Percentiles rank a stretch among this genome's conserved stretches.
phyloP scores from a whole-genome alignment of 768 basidiomycete species.

The Collybia sp. region DNA sequence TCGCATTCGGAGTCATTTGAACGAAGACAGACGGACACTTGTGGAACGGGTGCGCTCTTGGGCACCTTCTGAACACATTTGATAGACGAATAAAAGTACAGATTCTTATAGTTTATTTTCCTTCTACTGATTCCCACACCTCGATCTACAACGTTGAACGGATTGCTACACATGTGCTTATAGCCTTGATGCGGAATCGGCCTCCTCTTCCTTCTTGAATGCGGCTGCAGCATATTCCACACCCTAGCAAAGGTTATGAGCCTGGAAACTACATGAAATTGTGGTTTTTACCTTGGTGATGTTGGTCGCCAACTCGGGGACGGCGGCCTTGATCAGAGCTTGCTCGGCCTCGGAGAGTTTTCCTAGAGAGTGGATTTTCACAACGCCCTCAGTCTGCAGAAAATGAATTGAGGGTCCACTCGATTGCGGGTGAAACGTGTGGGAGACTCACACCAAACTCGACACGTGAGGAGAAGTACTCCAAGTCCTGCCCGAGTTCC shows the following conservation, averaged over 20 bases:
- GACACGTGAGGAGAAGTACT: slow-evolving; percentile 87
- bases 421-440: not conserved
- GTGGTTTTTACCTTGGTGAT: slow-evolving; percentile 57
- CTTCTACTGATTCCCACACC: no score
- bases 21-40: no score
- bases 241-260: slow-evolving; percentile 19
- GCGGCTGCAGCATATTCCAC: slow-evolving; percentile 30
- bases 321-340: slow-evolving; percentile 69
- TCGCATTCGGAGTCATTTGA: no score
- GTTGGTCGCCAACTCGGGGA: slow-evolving; percentile 73
- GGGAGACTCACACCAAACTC: slow-evolving; percentile 71
- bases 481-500: slow-evolving; percentile 72
- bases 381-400: slow-evolving; percentile 71
- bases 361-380: slow-evolving; percentile 80
- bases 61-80: no score
- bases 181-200: slow-evolving; percentile 8
- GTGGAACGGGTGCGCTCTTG: no score
- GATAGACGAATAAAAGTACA: no score
- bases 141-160: no score
- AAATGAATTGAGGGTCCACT: slow-evolving; percentile 2
- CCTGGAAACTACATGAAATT: not conserved
- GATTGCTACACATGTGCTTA: no score
- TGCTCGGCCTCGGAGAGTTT: slow-evolving; percentile 67
- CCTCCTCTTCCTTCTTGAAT: slow-evolving; percentile 23
- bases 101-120: no score